Evolutionary conservation across 2,329 filamentous ascomycete genomes (phyloP).

Genomic region (Acephala macrosclerotiorum): DNA sequence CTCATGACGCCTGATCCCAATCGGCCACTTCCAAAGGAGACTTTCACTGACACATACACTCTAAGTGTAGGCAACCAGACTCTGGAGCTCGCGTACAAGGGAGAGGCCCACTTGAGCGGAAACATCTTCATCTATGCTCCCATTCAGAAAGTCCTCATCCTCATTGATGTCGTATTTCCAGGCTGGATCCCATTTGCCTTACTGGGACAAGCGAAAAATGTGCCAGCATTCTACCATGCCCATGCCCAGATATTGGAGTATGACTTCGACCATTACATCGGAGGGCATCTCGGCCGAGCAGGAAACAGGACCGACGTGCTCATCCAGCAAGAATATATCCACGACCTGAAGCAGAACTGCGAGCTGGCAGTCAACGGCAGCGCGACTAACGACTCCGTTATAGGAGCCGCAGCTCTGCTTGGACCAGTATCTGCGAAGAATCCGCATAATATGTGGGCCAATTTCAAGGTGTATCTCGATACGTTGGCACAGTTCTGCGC

Average conservation of each 20-base stretch:
- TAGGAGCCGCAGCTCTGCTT: slow-evolving; percentile 14
- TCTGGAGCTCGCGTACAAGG: slow-evolving; percentile 39
- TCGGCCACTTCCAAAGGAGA: slow-evolving; percentile 35
- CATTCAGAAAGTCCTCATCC: slow-evolving; percentile 37
- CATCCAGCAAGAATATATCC: slow-evolving; percentile 36
- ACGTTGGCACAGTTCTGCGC: slow-evolving; percentile 29
- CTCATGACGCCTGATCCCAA: slow-evolving; percentile 28
- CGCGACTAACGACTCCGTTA: slow-evolving; percentile 12
- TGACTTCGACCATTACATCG: slow-evolving; percentile 40
- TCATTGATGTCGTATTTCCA: slow-evolving; percentile 41
- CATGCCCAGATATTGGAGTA: slow-evolving; percentile 41
- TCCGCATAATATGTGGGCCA: slow-evolving; percentile 38
- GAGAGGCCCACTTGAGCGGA: slow-evolving; percentile 38
- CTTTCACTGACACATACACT: slow-evolving; percentile 30
- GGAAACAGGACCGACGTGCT: slow-evolving; percentile 36
- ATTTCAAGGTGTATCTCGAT: slow-evolving; percentile 33
- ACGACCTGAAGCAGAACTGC: slow-evolving; percentile 34
- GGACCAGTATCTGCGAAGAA: slow-evolving; percentile 28
- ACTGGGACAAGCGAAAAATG: slow-evolving; percentile 34
- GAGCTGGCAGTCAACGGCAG: slow-evolving; percentile 30
- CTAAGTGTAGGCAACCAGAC: slow-evolving; percentile 40
- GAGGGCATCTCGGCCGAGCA: slow-evolving; percentile 37
- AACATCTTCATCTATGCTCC: slow-evolving; percentile 43
- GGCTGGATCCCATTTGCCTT: slow-evolving; percentile 38
- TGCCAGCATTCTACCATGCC: slow-evolving; percentile 40